Base-by-base conservation (phyloP, 371 early-diverging fungal species). In the Rhizopus stolonifer region DNA sequence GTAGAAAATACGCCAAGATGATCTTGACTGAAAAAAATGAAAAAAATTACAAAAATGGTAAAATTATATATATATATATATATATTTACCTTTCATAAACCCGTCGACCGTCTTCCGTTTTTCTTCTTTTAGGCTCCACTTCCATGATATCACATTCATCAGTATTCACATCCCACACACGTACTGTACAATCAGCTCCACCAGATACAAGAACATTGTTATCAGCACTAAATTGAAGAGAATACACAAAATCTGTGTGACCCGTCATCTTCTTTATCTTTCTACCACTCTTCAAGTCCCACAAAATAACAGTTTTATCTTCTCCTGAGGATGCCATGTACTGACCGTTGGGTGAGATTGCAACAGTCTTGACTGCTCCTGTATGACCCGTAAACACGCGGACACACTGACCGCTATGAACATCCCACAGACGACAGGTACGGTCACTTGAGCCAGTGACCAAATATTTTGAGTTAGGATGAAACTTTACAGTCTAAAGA, bases 381-480 rank as follows among this genome's bases (percentile, higher is more conserved):
- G 77, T 79, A 67, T 99, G 99, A 4, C 95, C 94, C 8, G 90
- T 89, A 64, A 99, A 94, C 8, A 98, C 84, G 33, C 99, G 83
- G 15, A 98, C 96, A 59, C 96, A 91, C 10, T 79, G 71, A 33
- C 99, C 99, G 40, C 81, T 77, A 62, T 95, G 91, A 25, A 99
- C 82, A 72, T 97, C 96, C 95, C 99, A 99, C 62, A 99, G 71
- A 31, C 99, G 86, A 14, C 87, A 85, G n/a, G 97, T 94, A 49
- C 88, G 84, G 77, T 99, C 99, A 61, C 89, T 85, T 0, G 94
- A 94, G 2, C 99, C 99, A 4, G 98, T 96, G 22, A 93, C 88
- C 9, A 99, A 46, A 68, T 99, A 99, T 58, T 94, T 95, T 43
- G 90, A 85, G 67, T 99, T 99, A 7, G 99, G 99, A 73, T 99